These are phyloP conservation scores for Eucalyptus sp. DNA, from an alignment of 345 rosid genomes.

Conservation along the genomic window DNA sequence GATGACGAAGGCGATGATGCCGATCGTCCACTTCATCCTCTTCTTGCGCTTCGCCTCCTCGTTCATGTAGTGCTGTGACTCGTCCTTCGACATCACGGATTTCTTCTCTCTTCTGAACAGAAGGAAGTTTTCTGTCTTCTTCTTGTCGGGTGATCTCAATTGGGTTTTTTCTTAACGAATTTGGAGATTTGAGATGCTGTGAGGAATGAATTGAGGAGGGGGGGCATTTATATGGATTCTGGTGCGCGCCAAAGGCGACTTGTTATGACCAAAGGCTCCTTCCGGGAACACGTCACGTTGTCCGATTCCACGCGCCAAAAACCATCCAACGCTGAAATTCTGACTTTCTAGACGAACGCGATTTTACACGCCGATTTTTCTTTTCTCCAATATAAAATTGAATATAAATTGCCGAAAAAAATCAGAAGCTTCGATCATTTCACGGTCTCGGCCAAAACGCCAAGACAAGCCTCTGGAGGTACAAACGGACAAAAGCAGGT, in stretches of 20 bases:
- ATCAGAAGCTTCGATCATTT: neutral
- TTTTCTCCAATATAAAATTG: neutral
- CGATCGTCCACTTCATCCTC: conserved; percentile 1
- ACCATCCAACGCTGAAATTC: neutral
- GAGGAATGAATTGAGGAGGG: neutral
- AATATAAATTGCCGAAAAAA: neutral
- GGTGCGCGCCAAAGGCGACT: neutral
- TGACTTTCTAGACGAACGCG: neutral
- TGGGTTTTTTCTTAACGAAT: neutral
- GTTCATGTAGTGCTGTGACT: neutral
- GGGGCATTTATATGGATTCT: neutral
- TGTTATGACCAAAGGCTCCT: neutral
- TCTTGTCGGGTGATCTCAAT: neutral
- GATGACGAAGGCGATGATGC: conserved; percentile 4
- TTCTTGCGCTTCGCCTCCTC: conserved; percentile 1
- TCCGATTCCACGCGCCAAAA: neutral
- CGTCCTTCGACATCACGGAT: neutral
- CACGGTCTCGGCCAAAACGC: neutral
- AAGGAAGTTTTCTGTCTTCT: neutral
- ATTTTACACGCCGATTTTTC: neutral
- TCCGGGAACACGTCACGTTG: neutral
- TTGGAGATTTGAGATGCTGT: neutral
- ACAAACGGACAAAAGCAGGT: neutral
- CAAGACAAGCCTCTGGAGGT: neutral
- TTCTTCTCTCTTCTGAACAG: neutral